Evolutionary conservation across 1,139 yeast genomes (phyloP), one percentile per base, ranked within the genome.

Genomic region (Taiozyma sp.): DNA sequence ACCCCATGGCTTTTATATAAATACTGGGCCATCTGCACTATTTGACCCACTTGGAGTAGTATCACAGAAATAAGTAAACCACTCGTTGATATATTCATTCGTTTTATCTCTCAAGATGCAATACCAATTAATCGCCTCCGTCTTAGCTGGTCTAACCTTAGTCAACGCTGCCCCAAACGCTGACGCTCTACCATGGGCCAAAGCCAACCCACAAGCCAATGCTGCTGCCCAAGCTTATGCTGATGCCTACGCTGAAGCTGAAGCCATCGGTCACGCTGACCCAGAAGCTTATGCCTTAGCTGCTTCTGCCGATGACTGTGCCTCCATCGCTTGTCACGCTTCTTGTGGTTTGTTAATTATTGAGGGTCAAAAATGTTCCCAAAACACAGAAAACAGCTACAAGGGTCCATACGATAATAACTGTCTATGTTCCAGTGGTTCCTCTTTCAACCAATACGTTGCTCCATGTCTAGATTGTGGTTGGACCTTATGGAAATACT

Each of bases 401-500:
- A n/a, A 45, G 8, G 52, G 56, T 40, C 57, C 58, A 45, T 64
- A 57, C 47, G 58, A 63, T 47, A 30, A 48, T 8, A 42, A 50
- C 34, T 64, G 68, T 59, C 53, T 65, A 44, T 65, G 68, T 62
- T 40, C 53, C 30, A 16, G 50, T 1, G 60, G 45, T 46, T 54
- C 63, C 40, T 34, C 46, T 8, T 64, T 64, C 60, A 44, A 55
- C 16, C 44, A 52, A 6, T 48, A 52, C 32, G 62, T 56, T 48
- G 54, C 57, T n/a, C 54, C 52, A 7, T 65, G 68, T 57, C 50
- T 65, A 46, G 62, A 57, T 41, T 65, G 68, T 61, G 68, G 68
- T 48, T 64, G 68, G 66, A 63, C 67, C 49, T 53, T 65, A 50
- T 65, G 67, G 68, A 45, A 49, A 24, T 62, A 65, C 52, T 65